phyloP scores from a whole-genome alignment of 257 asterid species.

The Paulownia fortunei region DNA sequence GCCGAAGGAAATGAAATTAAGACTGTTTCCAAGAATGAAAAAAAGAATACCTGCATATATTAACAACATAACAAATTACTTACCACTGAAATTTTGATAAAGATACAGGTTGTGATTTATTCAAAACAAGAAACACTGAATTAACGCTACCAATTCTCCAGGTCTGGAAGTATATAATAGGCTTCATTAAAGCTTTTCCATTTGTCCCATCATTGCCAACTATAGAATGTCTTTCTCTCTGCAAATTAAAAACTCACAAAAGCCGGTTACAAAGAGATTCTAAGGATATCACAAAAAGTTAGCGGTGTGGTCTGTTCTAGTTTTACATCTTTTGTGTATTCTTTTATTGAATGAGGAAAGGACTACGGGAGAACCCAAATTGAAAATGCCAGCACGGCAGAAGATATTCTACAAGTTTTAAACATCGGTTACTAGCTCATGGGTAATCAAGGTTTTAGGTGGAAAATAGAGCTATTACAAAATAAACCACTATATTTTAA shows the following conservation, averaged over 20 bases:
- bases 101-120: slow-evolving; percentile 15
- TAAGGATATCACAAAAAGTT: slow-evolving; percentile 16
- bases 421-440: slow-evolving; percentile 20
- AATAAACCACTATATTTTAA: slow-evolving; percentile 20
- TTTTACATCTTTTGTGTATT: slow-evolving; percentile 7
- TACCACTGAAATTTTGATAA: not conserved
- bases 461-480: not conserved
- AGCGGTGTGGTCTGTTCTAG: slow-evolving; percentile 7
- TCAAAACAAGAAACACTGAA: slow-evolving; percentile 21
- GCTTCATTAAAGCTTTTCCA: slow-evolving; percentile 70
- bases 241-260: slow-evolving; percentile 39
- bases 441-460: not conserved
- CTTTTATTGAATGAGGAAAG: not conserved
- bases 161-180: slow-evolving; percentile 81
- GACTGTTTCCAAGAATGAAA: slow-evolving; percentile 87
- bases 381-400: slow-evolving; percentile 4
- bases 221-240: slow-evolving; percentile 73
- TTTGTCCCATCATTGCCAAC: slow-evolving; percentile 61
- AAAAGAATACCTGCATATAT: slow-evolving; percentile 71
- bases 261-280: slow-evolving; percentile 23
- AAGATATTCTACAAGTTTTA: slow-evolving; percentile 4
- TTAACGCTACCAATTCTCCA: slow-evolving; percentile 89
- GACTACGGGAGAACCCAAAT: slow-evolving; percentile 2
- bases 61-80: slow-evolving; percentile 25
- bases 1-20: slow-evolving; percentile 94